A percentile compares a stretch with the other conserved stretches of the same genome.
phyloP scores from a whole-genome alignment of 441 rosid species.

The Mallotus repandus region DNA sequence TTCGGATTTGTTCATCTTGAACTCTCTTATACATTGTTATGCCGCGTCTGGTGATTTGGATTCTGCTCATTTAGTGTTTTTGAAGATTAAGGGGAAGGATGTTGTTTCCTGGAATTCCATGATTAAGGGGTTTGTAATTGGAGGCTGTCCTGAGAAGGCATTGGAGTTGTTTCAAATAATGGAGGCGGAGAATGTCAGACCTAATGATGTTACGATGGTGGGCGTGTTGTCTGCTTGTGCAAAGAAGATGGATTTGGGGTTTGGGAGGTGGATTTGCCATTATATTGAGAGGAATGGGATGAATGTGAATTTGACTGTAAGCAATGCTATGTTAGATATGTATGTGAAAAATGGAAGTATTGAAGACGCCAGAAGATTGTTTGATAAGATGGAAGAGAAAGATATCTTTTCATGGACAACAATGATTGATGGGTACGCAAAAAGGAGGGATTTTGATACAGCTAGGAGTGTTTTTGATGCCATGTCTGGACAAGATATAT shows the following conservation, averaged over 20 bases:
- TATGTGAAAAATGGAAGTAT: constrained; percentile 65
- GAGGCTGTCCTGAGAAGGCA: constrained; percentile 50
- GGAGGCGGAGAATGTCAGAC: constrained; percentile 48
- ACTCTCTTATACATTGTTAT: constrained; percentile 59
- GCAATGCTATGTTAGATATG: constrained; percentile 69
- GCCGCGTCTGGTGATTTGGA: constrained; percentile 52
- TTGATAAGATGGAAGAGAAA: constrained; percentile 50
- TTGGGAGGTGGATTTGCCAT: constrained; percentile 50
- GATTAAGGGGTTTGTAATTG: constrained; percentile 54
- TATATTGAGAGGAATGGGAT: constrained; percentile 44
- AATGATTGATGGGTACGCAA: constrained; percentile 70
- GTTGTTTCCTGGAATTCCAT: constrained; percentile 75
- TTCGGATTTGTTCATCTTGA: constrained; percentile 47
- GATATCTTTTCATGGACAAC: constrained; percentile 67
- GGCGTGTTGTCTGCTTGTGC: constrained; percentile 59
- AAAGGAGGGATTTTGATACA: constrained; percentile 42
- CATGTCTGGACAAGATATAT: constrained; percentile 53
- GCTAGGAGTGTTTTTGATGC: constrained; percentile 50
- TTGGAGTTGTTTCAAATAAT: constrained; percentile 47
- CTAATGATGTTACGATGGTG: constrained; percentile 60
- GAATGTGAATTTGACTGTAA: constrained; percentile 46
- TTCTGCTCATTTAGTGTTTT: constrained; percentile 50
- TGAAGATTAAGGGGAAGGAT: constrained; percentile 45
- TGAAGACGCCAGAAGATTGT: constrained; percentile 54
- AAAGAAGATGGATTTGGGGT: constrained; percentile 45